Evolutionary conservation across 495 filamentous ascomycete species (phyloP), one percentile per base, ranked within the genome.

Genomic region (Penicillium steckii): DNA sequence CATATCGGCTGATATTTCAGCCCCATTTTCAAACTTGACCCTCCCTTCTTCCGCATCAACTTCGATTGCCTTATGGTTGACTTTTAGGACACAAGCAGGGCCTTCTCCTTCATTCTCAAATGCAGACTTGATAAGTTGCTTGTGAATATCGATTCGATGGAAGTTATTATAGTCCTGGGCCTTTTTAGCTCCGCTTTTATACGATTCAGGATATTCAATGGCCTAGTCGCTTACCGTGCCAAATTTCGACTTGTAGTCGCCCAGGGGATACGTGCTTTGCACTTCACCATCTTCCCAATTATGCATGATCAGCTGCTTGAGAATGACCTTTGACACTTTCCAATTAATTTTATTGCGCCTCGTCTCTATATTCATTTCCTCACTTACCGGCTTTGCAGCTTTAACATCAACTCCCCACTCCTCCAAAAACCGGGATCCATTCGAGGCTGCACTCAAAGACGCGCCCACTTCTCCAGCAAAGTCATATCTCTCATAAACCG

Each of bases 401-500:
- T 50, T 57, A 2, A 69, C 46, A 35, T 69, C 59, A 1, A 67
- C 64, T 0, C 64, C 64, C 66, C 66, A 69, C 41, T 65, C 26
- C 26, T 65, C 59, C 3, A 69, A 52, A 17, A 60, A 67, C 0
- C 55, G 46, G 0, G 59, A 59, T 21, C 66, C 66, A 46, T 69
- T 69, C 4, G 64, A 59, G 0, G 61, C 61, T 0, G 57, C 56
- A 44, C 59, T 67, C 7, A 69, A 30, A 0, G 66, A 69, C 1
- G 66, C 64, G 2, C 66, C 66, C 0, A 61, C 66, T 17, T 69
- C 66, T 8, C 64, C 57, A 0, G 64, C 61, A 44, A 61, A 67
- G 46, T 69, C 61, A 18, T 61, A 62, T 52, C 61, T 45, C 37
- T 67, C 64, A 49, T 65, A 69, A 4, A 81, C 72, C 2, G 67